Conservation (phyloP, 805 yeast species). For the Starmerella ratchasimensis region DNA sequence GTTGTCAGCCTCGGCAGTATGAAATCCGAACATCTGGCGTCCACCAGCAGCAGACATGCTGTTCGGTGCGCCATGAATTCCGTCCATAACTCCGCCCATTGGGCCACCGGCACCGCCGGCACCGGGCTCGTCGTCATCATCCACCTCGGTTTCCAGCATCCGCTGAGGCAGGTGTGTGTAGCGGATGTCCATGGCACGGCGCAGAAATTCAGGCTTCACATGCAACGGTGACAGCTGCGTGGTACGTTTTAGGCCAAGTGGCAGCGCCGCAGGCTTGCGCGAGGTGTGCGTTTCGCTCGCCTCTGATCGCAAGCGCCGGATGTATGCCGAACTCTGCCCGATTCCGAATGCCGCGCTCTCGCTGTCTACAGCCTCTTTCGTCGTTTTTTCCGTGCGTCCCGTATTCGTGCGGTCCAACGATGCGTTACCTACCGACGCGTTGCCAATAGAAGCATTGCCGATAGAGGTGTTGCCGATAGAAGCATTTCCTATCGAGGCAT, state of each 20-base stretch:
- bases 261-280: conserved; percentile 18
- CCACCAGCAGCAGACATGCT: not conserved
- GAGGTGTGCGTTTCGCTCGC: conserved; percentile 24
- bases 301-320: conserved; percentile 20
- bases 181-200: conserved; percentile 28
- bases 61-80: too few species aligned
- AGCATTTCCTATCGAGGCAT: too few species aligned
- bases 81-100: not conserved
- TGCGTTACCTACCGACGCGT: too few species aligned
- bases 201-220: conserved; percentile 23
- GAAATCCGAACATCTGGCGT: not conserved
- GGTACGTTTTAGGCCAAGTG: conserved; percentile 18
- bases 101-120: not conserved
- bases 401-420: too few species aligned
- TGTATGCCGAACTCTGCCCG: conserved; percentile 25
- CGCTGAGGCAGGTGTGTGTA: conserved; percentile 38
- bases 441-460: too few species aligned
- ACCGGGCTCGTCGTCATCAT: conserved; percentile 38
- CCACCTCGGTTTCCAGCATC: conserved; percentile 62
- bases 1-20: not conserved
- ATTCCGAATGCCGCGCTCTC: conserved; percentile 14
- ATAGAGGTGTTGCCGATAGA: too few species aligned
- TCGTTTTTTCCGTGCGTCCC: not conserved
- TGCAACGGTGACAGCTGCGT: conserved; percentile 10
- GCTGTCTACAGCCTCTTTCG: not conserved